Evolutionary conservation across 148 eudicot species (phyloP).

Genomic region (Amaranthus cruentus): DNA sequence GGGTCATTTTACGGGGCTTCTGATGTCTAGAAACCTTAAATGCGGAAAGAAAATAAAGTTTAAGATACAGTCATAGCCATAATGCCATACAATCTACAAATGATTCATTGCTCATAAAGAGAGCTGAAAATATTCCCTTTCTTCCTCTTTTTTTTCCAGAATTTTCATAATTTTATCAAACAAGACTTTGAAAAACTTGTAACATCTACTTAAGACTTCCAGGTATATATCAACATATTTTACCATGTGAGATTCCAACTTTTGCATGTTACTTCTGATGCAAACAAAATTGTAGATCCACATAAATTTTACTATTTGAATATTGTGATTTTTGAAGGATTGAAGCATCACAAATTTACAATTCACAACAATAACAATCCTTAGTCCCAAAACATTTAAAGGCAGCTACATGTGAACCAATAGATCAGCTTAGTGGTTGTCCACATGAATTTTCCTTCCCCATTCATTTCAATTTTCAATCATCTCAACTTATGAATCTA

Average conservation of each 20-base stretch:
- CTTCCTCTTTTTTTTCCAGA: too few relatives aligned
- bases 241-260: neutral
- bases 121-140: too few relatives aligned
- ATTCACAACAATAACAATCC: neutral
- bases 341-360: neutral
- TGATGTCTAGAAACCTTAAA: constrained; percentile 66
- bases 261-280: neutral
- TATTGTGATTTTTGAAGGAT: neutral
- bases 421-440: too few relatives aligned
- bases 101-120: neutral
- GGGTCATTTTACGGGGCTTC: constrained; percentile 71
- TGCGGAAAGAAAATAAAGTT: constrained; percentile 11
- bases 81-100: neutral
- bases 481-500: too few relatives aligned
- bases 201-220: neutral
- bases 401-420: too few relatives aligned
- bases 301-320: neutral
- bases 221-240: neutral
- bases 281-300: constrained; percentile 11
- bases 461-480: too few relatives aligned
- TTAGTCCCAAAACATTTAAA: too few relatives aligned
- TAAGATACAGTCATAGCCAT: neutral
- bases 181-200: neutral
- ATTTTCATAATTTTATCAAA: too few relatives aligned
- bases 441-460: too few relatives aligned